phyloP scores from a whole-genome alignment of 1,284 basidiomycete species.

The Prillingera fragicola region DNA sequence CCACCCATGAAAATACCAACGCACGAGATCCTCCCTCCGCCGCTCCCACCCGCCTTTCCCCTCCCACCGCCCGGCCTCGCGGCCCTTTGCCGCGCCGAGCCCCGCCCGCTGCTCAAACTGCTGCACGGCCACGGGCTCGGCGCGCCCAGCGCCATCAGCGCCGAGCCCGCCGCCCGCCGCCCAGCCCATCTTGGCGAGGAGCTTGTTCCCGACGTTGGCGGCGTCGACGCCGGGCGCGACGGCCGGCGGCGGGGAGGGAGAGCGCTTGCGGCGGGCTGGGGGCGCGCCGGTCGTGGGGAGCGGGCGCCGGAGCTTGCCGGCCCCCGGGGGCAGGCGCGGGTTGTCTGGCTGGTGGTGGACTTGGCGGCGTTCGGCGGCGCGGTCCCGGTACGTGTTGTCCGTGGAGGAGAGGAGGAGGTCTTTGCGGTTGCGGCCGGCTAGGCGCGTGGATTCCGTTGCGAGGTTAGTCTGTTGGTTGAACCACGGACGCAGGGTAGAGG shows the following conservation, averaged over 20 bases:
- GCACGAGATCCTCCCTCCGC: constrained; percentile 38
- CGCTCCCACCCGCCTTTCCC: constrained; percentile 45
- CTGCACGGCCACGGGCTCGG: constrained; percentile 77
- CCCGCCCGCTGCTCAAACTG: constrained; percentile 81
- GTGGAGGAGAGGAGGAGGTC: constrained; percentile 49
- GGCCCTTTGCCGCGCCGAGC: constrained; percentile 78
- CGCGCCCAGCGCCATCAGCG: constrained; percentile 67
- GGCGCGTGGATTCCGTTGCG: constrained; percentile 62
- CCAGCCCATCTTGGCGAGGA: constrained; percentile 96
- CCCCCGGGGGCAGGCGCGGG: constrained; percentile 56
- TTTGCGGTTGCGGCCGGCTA: constrained; percentile 67
- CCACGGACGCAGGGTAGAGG: background rate
- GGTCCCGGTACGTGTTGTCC: constrained; percentile 68
- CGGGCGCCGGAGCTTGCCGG: constrained; percentile 32
- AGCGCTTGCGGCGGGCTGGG: constrained; percentile 1
- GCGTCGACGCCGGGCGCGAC: constrained; percentile 66
- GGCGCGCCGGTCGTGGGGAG: background rate
- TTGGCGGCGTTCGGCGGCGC: constrained; percentile 78
- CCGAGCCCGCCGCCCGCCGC: constrained; percentile 81
- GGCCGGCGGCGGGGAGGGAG: constrained; percentile 51
- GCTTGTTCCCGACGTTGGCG: constrained; percentile 78
- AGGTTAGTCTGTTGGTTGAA: constrained; percentile 64
- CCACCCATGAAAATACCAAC: constrained; percentile 1
- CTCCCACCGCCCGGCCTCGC: constrained; percentile 68
- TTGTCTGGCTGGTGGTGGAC: constrained; percentile 83